Evolutionary conservation across 140 eudicot genomes (phyloP).

Genomic region (Bidens hawaiensis): DNA sequence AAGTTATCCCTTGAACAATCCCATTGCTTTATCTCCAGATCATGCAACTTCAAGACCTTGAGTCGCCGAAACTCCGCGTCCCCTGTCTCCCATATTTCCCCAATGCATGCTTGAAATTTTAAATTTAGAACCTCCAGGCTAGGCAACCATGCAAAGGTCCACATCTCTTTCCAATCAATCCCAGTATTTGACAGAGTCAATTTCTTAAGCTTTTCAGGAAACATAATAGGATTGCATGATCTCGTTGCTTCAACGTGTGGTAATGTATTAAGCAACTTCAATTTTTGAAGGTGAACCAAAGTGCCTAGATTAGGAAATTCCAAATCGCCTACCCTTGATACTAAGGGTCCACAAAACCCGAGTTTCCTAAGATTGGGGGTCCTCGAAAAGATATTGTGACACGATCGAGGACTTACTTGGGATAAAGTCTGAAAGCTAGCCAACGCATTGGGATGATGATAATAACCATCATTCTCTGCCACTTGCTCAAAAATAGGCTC

Average conservation of each 20-base stretch:
- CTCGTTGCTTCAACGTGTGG: not conserved
- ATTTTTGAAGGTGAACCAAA: not conserved
- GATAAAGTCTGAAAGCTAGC: slow-evolving; percentile 25
- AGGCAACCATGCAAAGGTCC: not conserved
- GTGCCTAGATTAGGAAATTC: not conserved
- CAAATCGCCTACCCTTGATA: slow-evolving; percentile 4
- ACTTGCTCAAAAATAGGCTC: not conserved
- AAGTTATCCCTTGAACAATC: slow-evolving; percentile 9
- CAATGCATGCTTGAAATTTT: not conserved
- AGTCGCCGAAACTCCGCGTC: slow-evolving; percentile 23
- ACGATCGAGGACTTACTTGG: slow-evolving; percentile 21
- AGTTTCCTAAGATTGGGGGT: slow-evolving; percentile 20
- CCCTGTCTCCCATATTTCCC: slow-evolving; percentile 12
- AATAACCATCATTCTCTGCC: not conserved
- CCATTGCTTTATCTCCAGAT: slow-evolving; percentile 20
- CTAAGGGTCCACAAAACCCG: slow-evolving; percentile 30
- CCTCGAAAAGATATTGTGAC: slow-evolving; percentile 10
- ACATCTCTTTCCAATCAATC: slow-evolving; percentile 34
- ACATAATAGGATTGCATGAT: not conserved
- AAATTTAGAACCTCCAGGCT: slow-evolving; percentile 26
- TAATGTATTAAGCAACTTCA: too few relatives aligned
- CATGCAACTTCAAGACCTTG: slow-evolving; percentile 25
- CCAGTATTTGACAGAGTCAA: not conserved
- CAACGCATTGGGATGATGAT: not conserved
- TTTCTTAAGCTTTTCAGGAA: not conserved